phyloP scores from a whole-genome alignment of 169 alveolate genomes.

The Cryptosporidium xiaoi region DNA sequence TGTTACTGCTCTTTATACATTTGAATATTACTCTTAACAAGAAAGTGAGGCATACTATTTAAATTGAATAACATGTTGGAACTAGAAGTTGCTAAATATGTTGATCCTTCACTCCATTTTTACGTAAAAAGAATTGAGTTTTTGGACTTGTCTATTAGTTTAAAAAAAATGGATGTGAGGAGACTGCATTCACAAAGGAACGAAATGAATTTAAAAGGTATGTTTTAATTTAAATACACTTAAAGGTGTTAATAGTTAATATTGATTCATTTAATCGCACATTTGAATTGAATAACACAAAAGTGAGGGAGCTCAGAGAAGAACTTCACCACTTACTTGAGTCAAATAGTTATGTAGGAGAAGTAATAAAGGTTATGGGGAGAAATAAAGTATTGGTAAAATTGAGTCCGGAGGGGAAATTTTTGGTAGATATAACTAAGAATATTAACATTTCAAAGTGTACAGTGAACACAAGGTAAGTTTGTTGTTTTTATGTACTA shows the following conservation, averaged over 20 bases:
- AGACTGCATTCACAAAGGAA: constrained; percentile 98
- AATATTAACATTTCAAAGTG: constrained; percentile 92
- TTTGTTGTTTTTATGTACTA: not conserved
- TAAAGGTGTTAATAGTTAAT: not conserved
- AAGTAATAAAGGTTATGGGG: constrained; percentile 97
- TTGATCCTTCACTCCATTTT: constrained; percentile 24
- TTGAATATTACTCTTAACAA: not conserved
- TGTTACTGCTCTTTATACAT: not conserved
- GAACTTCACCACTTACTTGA: constrained; percentile 93
- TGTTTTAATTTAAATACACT: not conserved
- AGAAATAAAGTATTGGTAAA: constrained; percentile 96
- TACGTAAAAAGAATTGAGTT: constrained; percentile 32
- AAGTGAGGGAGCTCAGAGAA: constrained; percentile 93
- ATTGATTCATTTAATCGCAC: not conserved
- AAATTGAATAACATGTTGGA: not conserved
- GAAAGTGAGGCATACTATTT: not conserved
- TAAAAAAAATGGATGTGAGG: constrained; percentile 82
- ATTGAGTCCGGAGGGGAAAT: constrained; percentile 97
- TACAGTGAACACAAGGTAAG: constrained; percentile 92
- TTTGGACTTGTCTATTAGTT: constrained; percentile 19
- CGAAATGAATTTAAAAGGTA: constrained; percentile 94
- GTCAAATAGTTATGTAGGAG: constrained; percentile 98
- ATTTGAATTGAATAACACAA: no score
- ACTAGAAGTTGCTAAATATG: not conserved
- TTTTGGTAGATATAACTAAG: constrained; percentile 93